Base-by-base conservation (phyloP, 805 yeast genomes). In the Aciculoconidium aculeatum region DNA sequence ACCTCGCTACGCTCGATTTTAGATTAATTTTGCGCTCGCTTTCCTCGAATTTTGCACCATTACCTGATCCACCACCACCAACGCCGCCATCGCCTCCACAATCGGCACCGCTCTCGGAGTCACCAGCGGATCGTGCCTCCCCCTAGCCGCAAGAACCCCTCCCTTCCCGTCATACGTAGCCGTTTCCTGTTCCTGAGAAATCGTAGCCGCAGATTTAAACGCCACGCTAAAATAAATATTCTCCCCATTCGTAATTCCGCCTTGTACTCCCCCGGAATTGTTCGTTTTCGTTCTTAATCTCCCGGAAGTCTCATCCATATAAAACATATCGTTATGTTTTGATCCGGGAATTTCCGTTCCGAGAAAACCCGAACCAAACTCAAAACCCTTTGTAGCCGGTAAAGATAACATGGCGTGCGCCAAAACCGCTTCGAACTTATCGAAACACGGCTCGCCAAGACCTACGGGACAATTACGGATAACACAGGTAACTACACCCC, bases 101-200 rank as follows among this genome's bases (percentile, higher is more conserved):
- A 92, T 92, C 30, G 98, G 97, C 37, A 92, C 86, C 21, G 98
- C 98, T 58, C 98, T 78, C 42, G 98, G 98, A 12, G 94, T 94
- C 32, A 92, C 98, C 49, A 88, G 85, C 18, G 98, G 98, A 55
- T 92, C 98, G 51, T 92, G 98, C 71, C 98, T 83, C 33, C 98
- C 98, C 56, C 90, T 80, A 19, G 98, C 96, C 30, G 92, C 95
- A 36, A 92, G 69, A 7, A 80, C 75, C 51, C 98, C 98, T 28
- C 65, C 76, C 43, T 72, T 70, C 47, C 98, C 98, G 15, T 83
- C 88, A 62, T 88, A 92, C 27, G 92, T 74, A 15, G 86, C 75
- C 11, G 98, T 92, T 23, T 68, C 61, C 67, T 92, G 98, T 49
- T 82, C 92, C 67, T 88, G 94, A 30, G 92, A 77, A 44, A 92